A percentile compares a stretch with the other conserved stretches of the same genome.
These are phyloP conservation scores for Alternaria burnsii DNA, from an alignment of 2,329 filamentous ascomycete species.

Conservation along the genomic window DNA sequence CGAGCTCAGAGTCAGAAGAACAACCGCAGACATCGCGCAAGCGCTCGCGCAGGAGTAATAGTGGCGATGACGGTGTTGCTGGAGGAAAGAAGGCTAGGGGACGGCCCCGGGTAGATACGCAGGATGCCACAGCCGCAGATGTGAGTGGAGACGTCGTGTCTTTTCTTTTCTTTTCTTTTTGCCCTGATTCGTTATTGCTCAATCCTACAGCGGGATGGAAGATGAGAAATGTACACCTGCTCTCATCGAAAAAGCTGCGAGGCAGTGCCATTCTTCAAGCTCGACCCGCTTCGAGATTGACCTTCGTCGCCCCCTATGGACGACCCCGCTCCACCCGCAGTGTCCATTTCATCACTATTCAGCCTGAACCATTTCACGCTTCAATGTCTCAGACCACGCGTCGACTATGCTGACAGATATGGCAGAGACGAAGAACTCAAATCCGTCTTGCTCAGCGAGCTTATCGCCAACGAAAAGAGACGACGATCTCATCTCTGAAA, in stretches of 20 bases:
- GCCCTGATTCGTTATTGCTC: not conserved
- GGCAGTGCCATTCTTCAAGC: not conserved
- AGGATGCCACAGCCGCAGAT: conserved; percentile 79
- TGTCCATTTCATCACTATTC: not conserved
- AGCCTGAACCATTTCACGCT: not conserved
- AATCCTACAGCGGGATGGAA: not conserved
- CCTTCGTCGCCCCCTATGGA: not conserved
- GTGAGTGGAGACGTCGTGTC: conserved; percentile 61
- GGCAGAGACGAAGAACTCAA: conserved; percentile 80
- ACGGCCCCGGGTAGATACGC: conserved; percentile 77
- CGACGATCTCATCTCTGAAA: conserved; percentile 77
- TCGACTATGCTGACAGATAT: conserved; percentile 18
- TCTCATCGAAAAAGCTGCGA: not conserved
- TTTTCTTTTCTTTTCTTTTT: not conserved
- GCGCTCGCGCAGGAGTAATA: conserved; percentile 40
- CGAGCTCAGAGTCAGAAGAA: conserved; percentile 44
- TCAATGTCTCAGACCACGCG: not conserved
- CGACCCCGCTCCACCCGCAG: not conserved
- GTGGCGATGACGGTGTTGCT: conserved; percentile 34
- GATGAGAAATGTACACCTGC: not conserved
- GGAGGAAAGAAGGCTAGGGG: conserved; percentile 68
- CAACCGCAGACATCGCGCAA: conserved; percentile 41
- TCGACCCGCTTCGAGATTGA: not conserved
- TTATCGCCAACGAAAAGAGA: conserved; percentile 85
- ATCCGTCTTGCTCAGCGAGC: conserved; percentile 87